Conservation (phyloP, 1,284 basidiomycete genomes). For the Ceratobasidium papillatum region DNA sequence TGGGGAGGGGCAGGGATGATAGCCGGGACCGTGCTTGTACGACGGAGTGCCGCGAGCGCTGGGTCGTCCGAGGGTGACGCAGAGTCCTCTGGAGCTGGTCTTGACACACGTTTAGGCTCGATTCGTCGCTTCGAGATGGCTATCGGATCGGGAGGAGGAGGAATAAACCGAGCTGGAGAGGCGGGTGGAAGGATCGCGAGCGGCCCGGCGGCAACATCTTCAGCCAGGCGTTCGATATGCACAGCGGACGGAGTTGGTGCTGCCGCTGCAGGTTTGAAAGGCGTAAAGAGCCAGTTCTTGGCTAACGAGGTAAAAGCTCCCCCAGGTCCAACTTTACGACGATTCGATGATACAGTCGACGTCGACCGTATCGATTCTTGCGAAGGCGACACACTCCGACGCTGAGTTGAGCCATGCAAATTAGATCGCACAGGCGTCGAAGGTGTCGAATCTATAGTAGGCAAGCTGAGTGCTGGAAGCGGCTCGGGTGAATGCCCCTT, state of each 20-base stretch:
- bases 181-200: conserved; percentile 18
- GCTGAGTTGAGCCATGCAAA: neutral
- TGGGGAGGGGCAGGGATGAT: conserved; percentile 39
- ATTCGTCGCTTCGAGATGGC: conserved; percentile 59
- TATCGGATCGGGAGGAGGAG: conserved; percentile 58
- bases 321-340: conserved; percentile 50
- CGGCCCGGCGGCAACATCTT: conserved; percentile 32
- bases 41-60: conserved; percentile 8
- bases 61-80: conserved; percentile 36
- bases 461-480: conserved; percentile 25
- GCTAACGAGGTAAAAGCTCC: conserved; percentile 55
- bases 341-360: conserved; percentile 48
- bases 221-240: conserved; percentile 37
- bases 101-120: conserved; percentile 19
- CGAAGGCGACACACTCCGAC: conserved; percentile 70
- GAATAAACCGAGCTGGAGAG: conserved; percentile 34
- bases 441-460: conserved; percentile 19
- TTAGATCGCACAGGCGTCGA: conserved; percentile 17
- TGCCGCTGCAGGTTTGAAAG: conserved; percentile 67
- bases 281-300: conserved; percentile 70
- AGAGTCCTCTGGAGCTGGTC: conserved; percentile 28
- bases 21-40: conserved; percentile 25
- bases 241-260: conserved; percentile 40
- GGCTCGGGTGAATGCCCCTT: conserved; percentile 36
- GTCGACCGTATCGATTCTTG: conserved; percentile 68